Conservation (phyloP, 1,284 basidiomycete species). For the Athelia psychrophila region DNA sequence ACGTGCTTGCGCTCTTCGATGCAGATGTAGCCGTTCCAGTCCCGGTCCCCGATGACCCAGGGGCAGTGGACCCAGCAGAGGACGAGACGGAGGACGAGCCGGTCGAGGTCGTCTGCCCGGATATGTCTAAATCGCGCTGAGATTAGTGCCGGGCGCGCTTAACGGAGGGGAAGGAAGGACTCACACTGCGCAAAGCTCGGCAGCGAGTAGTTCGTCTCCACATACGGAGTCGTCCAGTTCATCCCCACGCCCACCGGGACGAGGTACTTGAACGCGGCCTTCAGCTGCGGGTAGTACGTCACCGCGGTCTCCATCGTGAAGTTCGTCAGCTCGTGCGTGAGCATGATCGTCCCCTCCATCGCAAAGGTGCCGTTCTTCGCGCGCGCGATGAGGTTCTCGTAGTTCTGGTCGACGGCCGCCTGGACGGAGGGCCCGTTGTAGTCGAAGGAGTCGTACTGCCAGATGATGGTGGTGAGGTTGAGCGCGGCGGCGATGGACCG, state of each 20-base stretch:
- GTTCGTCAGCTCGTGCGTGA: slow-evolving; percentile 38
- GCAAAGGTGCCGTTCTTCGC: slow-evolving; percentile 39
- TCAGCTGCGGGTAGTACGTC: slow-evolving; percentile 38
- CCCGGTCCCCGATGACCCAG: too few relatives aligned
- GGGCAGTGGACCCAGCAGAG: too few relatives aligned
- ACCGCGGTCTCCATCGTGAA: slow-evolving; percentile 47
- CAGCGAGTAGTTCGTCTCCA: slow-evolving; percentile 36
- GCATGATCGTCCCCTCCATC: slow-evolving; percentile 12
- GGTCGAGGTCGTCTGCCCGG: too few relatives aligned
- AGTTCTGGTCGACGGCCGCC: slow-evolving; percentile 44
- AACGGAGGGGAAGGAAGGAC: neutral
- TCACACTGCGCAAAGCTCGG: slow-evolving; percentile 45
- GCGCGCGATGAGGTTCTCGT: slow-evolving; percentile 34
- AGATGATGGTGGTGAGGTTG: slow-evolving; percentile 56
- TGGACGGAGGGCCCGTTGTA: slow-evolving; percentile 53
- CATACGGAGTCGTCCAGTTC: slow-evolving; percentile 46
- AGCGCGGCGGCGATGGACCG: slow-evolving; percentile 61
- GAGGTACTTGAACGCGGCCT: slow-evolving; percentile 39
- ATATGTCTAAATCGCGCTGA: too few relatives aligned
- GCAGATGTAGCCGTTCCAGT: too few relatives aligned
- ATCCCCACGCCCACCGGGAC: slow-evolving; percentile 46
- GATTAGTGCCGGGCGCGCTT: too few relatives aligned
- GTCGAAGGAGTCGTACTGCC: slow-evolving; percentile 69
- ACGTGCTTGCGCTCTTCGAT: too few relatives aligned
- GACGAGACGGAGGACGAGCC: too few relatives aligned